Evolutionary conservation across 176 grass and related monocot species (phyloP), one percentile per base, ranked within the genome.

Genomic region (Carex kokanica): DNA sequence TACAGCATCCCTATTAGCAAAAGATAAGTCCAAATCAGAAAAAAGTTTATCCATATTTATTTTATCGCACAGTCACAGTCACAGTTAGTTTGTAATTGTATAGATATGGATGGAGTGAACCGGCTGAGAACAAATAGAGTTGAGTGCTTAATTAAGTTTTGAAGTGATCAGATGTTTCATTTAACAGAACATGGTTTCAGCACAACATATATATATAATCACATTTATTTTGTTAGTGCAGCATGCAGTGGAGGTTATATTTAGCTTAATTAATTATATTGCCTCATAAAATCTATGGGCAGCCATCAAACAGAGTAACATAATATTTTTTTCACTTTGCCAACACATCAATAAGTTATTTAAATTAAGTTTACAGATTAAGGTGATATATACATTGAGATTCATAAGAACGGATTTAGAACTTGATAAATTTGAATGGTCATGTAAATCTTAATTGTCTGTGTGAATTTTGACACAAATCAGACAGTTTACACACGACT

Each of bases 251-350:
- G 24, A 11, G 23, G 43, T 25, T 49, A 6, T 25, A 25, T 13
- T 25, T 74, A 52, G 12, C 66, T 77, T 27, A 27, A 27, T 27
- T n/a, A n/a, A n/a, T n/a, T n/a, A n/a, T n/a, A n/a, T n/a, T 77
- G 73, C 73, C 73, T 29, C 73, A 77, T 53, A 54, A 77, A 77
- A 77, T 77, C 73, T 77, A 77, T 31, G 2, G 2, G 43, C 53
- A 74, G 70, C 12, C 12, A 74, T 74, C n/a, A 53, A 24, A 27
- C 8, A 4, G 4, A 74, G 70, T 52, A 74, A 74, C 45, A n/a
- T n/a, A n/a, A n/a, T n/a, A n/a, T n/a, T n/a, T n/a, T n/a, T n/a
- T n/a, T n/a, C n/a, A n/a, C n/a, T n/a, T n/a, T n/a, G n/a, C n/a
- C n/a, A n/a, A n/a, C n/a, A n/a, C n/a, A n/a, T n/a, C n/a, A n/a